phyloP scores from a whole-genome alignment of 2,329 filamentous ascomycete genomes.

The Aspergillus fumigatiaffinis region DNA sequence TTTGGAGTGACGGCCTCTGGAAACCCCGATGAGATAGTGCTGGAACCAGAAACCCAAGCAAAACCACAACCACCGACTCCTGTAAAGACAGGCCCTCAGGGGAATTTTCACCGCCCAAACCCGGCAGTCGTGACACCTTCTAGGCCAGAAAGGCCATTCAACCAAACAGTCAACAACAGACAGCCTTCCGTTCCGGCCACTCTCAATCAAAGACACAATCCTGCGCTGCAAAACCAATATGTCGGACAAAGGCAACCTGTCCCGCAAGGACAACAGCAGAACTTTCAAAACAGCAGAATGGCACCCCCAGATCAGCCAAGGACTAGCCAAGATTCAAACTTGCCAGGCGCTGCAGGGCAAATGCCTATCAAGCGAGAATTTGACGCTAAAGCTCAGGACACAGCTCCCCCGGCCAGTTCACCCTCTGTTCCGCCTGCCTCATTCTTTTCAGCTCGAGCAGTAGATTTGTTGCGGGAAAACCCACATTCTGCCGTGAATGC shows the following conservation, averaged over 20 bases:
- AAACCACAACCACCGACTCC: slow-evolving; percentile 25
- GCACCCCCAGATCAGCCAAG: slow-evolving; percentile 15
- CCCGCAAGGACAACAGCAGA: slow-evolving; percentile 16
- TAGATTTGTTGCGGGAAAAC: slow-evolving; percentile 54
- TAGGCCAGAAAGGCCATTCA: slow-evolving; percentile 33
- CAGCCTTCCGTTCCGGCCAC: slow-evolving; percentile 21
- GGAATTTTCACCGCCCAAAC: slow-evolving; percentile 17
- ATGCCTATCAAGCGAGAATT: slow-evolving; percentile 24
- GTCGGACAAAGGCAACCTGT: slow-evolving; percentile 14
- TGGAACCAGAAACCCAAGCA: slow-evolving; percentile 41
- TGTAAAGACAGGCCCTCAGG: slow-evolving; percentile 19
- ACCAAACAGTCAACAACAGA: slow-evolving; percentile 15
- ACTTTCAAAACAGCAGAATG: slow-evolving; percentile 16
- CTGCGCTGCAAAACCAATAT: slow-evolving; percentile 13
- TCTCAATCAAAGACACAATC: slow-evolving; percentile 18
- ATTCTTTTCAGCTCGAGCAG: slow-evolving; percentile 69
- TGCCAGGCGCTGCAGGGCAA: slow-evolving; percentile 14
- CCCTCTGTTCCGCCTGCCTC: slow-evolving; percentile 47
- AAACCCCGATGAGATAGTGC: slow-evolving; percentile 71
- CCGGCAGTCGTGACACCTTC: slow-evolving; percentile 34
- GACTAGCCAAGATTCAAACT: slow-evolving; percentile 6
- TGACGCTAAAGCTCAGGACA: slow-evolving; percentile 18
- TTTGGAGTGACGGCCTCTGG: slow-evolving; percentile 66
- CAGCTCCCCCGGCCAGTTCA: slow-evolving; percentile 26
- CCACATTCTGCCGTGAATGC: slow-evolving; percentile 42